Evolutionary conservation across 495 filamentous ascomycete species (phyloP), one percentile per base, ranked within the genome.

Genomic region (Xylaria venustula): DNA sequence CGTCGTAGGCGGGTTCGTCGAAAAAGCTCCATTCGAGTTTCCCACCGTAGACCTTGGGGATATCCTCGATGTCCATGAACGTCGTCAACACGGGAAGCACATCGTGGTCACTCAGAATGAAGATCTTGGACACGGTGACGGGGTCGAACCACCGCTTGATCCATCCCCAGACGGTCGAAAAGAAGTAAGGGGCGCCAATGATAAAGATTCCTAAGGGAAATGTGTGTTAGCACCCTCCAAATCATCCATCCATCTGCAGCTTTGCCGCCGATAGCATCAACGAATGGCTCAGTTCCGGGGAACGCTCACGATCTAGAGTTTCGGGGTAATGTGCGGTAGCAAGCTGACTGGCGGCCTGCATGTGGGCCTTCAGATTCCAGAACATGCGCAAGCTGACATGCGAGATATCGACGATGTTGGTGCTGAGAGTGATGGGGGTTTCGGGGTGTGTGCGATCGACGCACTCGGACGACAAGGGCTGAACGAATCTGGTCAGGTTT

Each of bases 131-230:
- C 3, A 91, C 90, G 46, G 92, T 97, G 58, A 89, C 88, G 25
- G 92, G 92, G 75, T 97, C 92, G 70, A 96, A 96, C 92, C 92
- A 97, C 68, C 87, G 86, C 79, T 96, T 95, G 75, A 95, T 88
- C 92, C 92, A 96, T 63, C 89, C 84, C 92, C 92, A 96, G 52
- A 97, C 90, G 11, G 92, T 95, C 28, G 90, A 90, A 77, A 97
- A 97, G 81, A 95, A 97, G 44, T 85, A 80, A 3, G 92, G 92
- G 0, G 92, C 92, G 46, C 91, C 91, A 61, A 97, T 89, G 68
- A 97, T 90, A 83, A 90, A 67, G 30, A 64, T 57, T 20, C 47
- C 65, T 66, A 50, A 25, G 22, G 40, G 9, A 19, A 8, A 30
- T 19, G 28, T 11, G 15, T 20, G 47, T 65, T 63, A 64, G 56